Evolutionary conservation across 2,329 filamentous ascomycete genomes (phyloP), one percentile per base, ranked within the genome.

Genomic region (Diplodia scrobiculata): DNA sequence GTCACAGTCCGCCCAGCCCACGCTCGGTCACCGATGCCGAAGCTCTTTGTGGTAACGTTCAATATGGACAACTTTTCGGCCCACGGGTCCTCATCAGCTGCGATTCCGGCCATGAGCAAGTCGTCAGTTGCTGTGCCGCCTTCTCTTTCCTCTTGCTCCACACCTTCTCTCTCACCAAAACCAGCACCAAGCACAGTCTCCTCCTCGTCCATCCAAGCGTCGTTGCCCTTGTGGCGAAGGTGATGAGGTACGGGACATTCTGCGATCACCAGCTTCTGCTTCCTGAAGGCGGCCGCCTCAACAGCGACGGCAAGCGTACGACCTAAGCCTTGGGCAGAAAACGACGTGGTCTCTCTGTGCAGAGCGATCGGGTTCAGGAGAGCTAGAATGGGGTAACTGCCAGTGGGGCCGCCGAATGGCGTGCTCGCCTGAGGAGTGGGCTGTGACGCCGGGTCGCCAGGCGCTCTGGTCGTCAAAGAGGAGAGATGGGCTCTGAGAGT

Each of bases 401-500:
- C 25, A 48, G 25, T 41, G 47, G 25, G 14, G 25, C 77, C 41
- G 41, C 41, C 25, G 82, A 27, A 45, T 60, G 53, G 7, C 52
- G 53, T 62, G 55, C 27, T 63, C 17, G 19, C 19, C 10, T 1
- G 14, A 7, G 29, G 51, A n/a, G 41, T 11, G 19, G 45, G 38
- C 38, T n/a, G 17, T 14, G 38, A 50, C 17, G 38, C 4, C 14
- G 58, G 58, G 9, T n/a, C 6, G n/a, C 21, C n/a, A 25, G 45
- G 27, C 11, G 45, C 27, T 47, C 27, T 62, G 17, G n/a, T 19
- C 11, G 45, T 25, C 27, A 64, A 48, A 19, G 86, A 82, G 50
- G 89, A 82, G 19, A 97, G 82, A 72, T 89, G 91, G 41, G 91
- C 91, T 64, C 91, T 88, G 6, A 97, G 84, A 75, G 91, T 88